Evolutionary conservation across 768 basidiomycete genomes (phyloP).

Genomic region (Phlegmacium glaucopus): DNA sequence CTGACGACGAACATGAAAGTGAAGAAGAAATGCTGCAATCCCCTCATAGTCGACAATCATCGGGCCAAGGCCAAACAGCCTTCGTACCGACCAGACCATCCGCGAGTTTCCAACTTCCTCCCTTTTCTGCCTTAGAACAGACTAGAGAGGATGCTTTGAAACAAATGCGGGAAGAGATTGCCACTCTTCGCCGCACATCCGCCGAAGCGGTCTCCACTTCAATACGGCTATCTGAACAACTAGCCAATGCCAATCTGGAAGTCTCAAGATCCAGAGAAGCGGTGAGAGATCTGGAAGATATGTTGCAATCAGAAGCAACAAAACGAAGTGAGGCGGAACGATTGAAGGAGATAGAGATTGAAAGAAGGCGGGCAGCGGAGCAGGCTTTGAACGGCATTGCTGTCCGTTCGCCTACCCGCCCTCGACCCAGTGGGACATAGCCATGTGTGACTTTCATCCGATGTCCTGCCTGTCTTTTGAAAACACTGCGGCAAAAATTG

Average conservation of each 20-base stretch:
- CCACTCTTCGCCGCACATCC: constrained; percentile 59
- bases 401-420: constrained; percentile 14
- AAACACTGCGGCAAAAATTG: too few species aligned
- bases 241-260: constrained; percentile 64
- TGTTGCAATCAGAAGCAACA: constrained; percentile 58
- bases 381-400: constrained; percentile 18
- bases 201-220: constrained; percentile 67
- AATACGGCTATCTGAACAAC: constrained; percentile 63
- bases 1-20: constrained; percentile 64
- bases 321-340: constrained; percentile 54
- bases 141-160: constrained; percentile 46
- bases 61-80: constrained; percentile 31
- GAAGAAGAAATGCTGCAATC: constrained; percentile 59
- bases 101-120: constrained; percentile 38
- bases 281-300: constrained; percentile 50
- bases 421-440: constrained; percentile 12
- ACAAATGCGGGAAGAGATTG: constrained; percentile 64
- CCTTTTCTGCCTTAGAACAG: constrained; percentile 37
- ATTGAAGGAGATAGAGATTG: constrained; percentile 50
- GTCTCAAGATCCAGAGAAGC: constrained; percentile 51
- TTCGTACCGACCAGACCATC: constrained; percentile 26
- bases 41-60: constrained; percentile 39
- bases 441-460: neutral
- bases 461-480: too few species aligned
- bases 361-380: constrained; percentile 32